phyloP scores from a whole-genome alignment of 495 filamentous ascomycete species.

The Trichoderma gamsii region DNA sequence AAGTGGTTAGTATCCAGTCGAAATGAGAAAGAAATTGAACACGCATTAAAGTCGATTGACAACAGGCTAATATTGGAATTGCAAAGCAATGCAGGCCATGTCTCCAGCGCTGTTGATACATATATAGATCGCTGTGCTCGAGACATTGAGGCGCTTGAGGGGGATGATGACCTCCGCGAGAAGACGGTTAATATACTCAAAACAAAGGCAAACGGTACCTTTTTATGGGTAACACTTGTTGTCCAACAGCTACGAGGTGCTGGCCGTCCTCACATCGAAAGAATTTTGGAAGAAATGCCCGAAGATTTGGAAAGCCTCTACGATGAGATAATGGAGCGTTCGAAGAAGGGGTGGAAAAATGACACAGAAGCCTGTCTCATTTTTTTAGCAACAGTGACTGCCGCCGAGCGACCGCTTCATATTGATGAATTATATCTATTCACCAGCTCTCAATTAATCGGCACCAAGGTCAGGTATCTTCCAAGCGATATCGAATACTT shows the following conservation, averaged over 20 bases:
- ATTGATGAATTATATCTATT: not conserved
- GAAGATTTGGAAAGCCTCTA: not conserved
- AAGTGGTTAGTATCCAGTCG: not conserved
- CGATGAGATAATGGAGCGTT: not conserved
- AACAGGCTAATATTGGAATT: not conserved
- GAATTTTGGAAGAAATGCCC: not conserved
- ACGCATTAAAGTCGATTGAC: not conserved
- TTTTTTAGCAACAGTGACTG: not conserved
- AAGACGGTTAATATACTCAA: slow-evolving; percentile 19
- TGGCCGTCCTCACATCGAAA: not conserved
- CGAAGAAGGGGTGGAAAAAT: not conserved
- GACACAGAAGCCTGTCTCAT: not conserved
- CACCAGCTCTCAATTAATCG: not conserved
- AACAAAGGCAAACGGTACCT: slow-evolving; percentile 24
- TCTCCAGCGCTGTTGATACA: not conserved
- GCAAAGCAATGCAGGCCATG: not conserved
- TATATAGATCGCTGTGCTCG: not conserved
- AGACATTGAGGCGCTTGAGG: not conserved
- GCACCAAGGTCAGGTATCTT: not conserved
- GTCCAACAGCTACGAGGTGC: slow-evolving; percentile 16
- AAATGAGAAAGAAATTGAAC: not conserved
- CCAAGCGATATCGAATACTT: not conserved
- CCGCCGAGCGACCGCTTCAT: not conserved
- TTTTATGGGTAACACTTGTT: slow-evolving; percentile 30
- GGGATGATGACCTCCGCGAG: slow-evolving; percentile 1